Evolutionary conservation across 108 stramenopile species (phyloP).

Genomic region (Cyclotella choctawhatcheeana): DNA sequence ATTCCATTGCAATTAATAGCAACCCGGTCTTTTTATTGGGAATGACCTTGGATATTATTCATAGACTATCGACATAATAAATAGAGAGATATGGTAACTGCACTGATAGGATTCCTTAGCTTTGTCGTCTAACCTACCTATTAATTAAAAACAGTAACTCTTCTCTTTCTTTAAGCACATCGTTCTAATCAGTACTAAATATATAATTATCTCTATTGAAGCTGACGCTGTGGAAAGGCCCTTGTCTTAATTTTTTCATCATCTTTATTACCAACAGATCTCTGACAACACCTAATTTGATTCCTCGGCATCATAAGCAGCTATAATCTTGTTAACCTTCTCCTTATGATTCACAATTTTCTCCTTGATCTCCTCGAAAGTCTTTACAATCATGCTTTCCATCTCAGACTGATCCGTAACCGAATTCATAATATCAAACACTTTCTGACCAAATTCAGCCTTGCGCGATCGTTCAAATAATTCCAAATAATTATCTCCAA

Average conservation of each 20-base stretch:
- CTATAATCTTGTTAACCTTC: constrained; percentile 15
- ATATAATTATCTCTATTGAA: too few species aligned
- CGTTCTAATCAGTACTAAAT: too few species aligned
- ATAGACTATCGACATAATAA: too few species aligned
- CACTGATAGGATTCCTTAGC: too few species aligned
- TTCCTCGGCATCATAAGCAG: background rate
- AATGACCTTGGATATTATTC: too few species aligned
- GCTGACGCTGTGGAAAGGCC: too few species aligned
- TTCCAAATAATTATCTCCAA: constrained; percentile 14
- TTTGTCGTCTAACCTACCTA: too few species aligned
- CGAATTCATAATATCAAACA: constrained; percentile 28
- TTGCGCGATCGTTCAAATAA: constrained; percentile 21
- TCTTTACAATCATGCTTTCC: constrained; percentile 32
- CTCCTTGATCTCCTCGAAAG: constrained; percentile 23
- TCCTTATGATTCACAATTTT: constrained; percentile 18
- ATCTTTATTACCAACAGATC: background rate
- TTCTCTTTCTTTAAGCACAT: too few species aligned
- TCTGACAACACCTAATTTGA: background rate
- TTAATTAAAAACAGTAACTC: too few species aligned
- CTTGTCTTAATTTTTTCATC: background rate
- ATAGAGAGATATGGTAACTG: too few species aligned
- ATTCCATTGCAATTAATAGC: background rate
- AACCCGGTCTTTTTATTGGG: background rate
- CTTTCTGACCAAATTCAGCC: constrained; percentile 19
- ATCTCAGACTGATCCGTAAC: constrained; percentile 33